phyloP scores from a whole-genome alignment of 73 alveolate species.

The Tetrahymena borealis region DNA sequence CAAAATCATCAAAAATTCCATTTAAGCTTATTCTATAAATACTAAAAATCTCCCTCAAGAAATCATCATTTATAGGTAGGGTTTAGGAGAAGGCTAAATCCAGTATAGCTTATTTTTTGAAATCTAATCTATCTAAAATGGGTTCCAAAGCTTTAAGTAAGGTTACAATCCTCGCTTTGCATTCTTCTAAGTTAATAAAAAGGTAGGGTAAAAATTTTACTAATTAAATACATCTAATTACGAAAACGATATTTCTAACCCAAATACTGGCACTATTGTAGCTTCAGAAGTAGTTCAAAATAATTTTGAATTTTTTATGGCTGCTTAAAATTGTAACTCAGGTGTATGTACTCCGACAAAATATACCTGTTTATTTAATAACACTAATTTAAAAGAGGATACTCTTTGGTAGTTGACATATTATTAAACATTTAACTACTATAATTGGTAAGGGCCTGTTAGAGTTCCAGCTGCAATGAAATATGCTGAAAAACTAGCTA shows the following conservation, averaged over 20 bases:
- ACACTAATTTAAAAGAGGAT: constrained; percentile 38
- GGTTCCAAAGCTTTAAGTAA: not conserved
- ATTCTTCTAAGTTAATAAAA: constrained; percentile 50
- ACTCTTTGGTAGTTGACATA: constrained; percentile 61
- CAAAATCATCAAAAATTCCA: not conserved
- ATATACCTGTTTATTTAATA: constrained; percentile 66
- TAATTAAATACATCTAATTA: constrained; percentile 10
- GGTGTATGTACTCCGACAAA: constrained; percentile 82
- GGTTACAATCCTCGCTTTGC: constrained; percentile 10
- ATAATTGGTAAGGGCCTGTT: constrained; percentile 74
- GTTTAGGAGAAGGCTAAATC: constrained; percentile 9
- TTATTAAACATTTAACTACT: constrained; percentile 73
- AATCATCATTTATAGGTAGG: constrained; percentile 21
- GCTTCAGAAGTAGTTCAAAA: constrained; percentile 52
- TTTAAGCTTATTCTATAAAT: not conserved
- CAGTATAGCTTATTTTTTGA: not conserved
- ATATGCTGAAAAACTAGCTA: constrained; percentile 65
- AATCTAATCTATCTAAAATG: not conserved
- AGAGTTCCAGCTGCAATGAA: constrained; percentile 80
- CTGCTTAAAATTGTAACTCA: constrained; percentile 50
- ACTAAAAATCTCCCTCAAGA: constrained; percentile 8
- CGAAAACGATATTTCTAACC: constrained; percentile 42
- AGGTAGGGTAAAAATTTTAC: constrained; percentile 56
- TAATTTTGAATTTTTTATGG: constrained; percentile 65
- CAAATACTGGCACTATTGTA: constrained; percentile 72